These are phyloP conservation scores for Globisporangium spinosum DNA, from an alignment of 352 stramenopile genomes.

Conservation along the genomic window DNA sequence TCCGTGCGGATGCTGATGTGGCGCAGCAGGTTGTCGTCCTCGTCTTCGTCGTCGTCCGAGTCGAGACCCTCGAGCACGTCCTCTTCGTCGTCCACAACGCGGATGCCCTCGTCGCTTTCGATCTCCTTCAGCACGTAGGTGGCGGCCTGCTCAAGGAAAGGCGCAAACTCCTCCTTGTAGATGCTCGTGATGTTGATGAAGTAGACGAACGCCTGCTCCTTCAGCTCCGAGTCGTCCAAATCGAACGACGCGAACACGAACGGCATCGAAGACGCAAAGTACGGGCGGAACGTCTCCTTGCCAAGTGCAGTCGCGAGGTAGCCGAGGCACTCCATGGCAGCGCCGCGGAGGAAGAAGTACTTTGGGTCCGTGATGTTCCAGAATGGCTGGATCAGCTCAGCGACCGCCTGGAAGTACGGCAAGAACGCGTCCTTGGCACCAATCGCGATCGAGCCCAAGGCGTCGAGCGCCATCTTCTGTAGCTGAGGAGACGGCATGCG, in stretches of 20 bases:
- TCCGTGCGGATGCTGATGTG: slow-evolving; percentile 88
- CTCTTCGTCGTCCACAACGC: slow-evolving; percentile 67
- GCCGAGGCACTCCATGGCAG: slow-evolving; percentile 97
- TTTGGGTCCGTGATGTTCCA: slow-evolving; percentile 92
- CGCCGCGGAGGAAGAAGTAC: slow-evolving; percentile 91
- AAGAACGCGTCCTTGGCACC: slow-evolving; percentile 96
- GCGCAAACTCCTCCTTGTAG: slow-evolving; percentile 96
- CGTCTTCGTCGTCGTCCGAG: slow-evolving; percentile 76
- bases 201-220: slow-evolving; percentile 97
- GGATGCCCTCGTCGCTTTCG: slow-evolving; percentile 74
- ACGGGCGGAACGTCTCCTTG: slow-evolving; percentile 93
- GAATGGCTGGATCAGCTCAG: slow-evolving; percentile 83
- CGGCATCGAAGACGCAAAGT: slow-evolving; percentile 93
- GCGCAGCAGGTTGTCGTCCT: slow-evolving; percentile 58
- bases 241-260: slow-evolving; percentile 92
- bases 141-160: slow-evolving; percentile 85
- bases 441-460: slow-evolving; percentile 94
- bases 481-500: slow-evolving; percentile 89
- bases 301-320: slow-evolving; percentile 97
- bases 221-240: slow-evolving; percentile 94
- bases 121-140: slow-evolving; percentile 68
- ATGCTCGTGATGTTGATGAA: slow-evolving; percentile 98
- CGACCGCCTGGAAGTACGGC: slow-evolving; percentile 92
- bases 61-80: slow-evolving; percentile 69
- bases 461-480: slow-evolving; percentile 97